Conservation (phyloP, 2,329 filamentous ascomycete species). For the Fusarium ambrosium region DNA sequence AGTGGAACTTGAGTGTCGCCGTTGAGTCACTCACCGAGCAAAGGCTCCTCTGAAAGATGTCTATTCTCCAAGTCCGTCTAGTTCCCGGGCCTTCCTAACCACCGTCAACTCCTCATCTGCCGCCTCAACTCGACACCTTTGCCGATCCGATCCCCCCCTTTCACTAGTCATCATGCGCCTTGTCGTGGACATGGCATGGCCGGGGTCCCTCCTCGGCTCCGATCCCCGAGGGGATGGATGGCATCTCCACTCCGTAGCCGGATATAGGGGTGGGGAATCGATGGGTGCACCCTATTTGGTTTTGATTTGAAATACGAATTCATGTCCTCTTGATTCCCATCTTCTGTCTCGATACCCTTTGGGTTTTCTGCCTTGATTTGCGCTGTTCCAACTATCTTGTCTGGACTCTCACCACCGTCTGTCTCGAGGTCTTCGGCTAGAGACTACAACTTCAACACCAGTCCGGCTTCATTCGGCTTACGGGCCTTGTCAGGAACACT, state of each 20-base stretch:
- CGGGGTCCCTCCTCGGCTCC: background rate
- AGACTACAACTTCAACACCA: background rate
- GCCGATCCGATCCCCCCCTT: background rate
- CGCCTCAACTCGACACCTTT: background rate
- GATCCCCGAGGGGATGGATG: background rate
- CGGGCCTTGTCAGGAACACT: background rate
- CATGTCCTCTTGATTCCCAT: background rate
- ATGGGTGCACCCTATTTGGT: background rate
- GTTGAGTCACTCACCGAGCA: background rate
- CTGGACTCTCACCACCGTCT: background rate
- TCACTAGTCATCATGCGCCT: background rate
- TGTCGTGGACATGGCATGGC: background rate
- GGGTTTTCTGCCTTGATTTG: background rate
- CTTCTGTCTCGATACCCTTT: background rate
- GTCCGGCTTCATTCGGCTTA: background rate
- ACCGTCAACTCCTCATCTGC: background rate
- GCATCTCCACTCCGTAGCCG: background rate
- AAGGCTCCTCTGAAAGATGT: background rate
- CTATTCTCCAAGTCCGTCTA: background rate
- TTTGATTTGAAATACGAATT: background rate
- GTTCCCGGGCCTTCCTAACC: background rate
- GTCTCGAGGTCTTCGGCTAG: background rate
- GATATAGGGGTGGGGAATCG: background rate
- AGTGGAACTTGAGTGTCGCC: background rate
- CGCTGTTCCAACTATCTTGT: background rate